Conservation (phyloP, 352 stramenopile species). For the Phytopythium helicoides region DNA sequence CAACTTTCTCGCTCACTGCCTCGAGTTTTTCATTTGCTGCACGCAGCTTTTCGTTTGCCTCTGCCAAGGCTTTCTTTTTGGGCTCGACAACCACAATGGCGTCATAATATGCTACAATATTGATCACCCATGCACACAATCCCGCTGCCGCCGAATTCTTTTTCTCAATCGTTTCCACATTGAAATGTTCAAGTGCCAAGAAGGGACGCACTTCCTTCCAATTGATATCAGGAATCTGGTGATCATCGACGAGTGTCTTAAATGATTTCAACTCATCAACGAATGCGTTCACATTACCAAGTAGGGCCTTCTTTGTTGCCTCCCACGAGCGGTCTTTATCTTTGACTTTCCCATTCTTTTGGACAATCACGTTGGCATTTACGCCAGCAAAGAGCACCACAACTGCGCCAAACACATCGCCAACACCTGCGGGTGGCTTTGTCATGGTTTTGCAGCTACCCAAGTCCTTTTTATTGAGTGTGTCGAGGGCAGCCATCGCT, state of each 20-base stretch:
- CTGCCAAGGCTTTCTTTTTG: conserved; percentile 84
- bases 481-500: conserved; percentile 89
- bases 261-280: conserved; percentile 91
- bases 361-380: conserved; percentile 64
- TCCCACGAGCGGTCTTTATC: conserved; percentile 94
- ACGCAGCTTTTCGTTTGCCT: conserved; percentile 77
- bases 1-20: conserved; percentile 87
- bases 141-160: conserved; percentile 79
- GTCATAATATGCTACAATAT: conserved; percentile 95
- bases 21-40: conserved; percentile 87
- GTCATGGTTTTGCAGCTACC: conserved; percentile 92
- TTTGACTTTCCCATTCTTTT: conserved; percentile 94
- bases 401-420: conserved; percentile 82
- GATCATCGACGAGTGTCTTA: conserved; percentile 62
- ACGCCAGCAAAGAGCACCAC: conserved; percentile 74
- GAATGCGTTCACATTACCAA: conserved; percentile 92
- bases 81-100: conserved; percentile 93
- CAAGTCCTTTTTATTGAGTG: conserved; percentile 89
- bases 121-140: conserved; percentile 82
- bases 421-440: conserved; percentile 86
- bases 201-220: conserved; percentile 85
- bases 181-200: conserved; percentile 77
- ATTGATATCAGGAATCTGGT: conserved; percentile 69
- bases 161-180: conserved; percentile 78
- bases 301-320: conserved; percentile 89